Evolutionary conservation across 1,284 basidiomycete species (phyloP).

Genomic region (Puccinia coronata): DNA sequence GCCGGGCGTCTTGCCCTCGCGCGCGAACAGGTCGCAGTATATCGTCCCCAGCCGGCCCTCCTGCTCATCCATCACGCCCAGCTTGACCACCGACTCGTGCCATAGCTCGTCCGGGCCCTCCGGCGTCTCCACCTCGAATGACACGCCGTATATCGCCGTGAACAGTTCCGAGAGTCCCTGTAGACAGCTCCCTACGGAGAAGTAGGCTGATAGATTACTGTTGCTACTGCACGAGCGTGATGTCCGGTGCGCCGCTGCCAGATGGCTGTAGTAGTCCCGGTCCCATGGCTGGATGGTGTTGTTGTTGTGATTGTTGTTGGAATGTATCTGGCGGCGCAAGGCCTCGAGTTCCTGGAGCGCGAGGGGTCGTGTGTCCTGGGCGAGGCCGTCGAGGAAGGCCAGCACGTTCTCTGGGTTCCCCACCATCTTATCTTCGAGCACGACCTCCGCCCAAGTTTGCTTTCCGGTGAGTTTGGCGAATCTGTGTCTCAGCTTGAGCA

Average conservation of each 20-base stretch:
- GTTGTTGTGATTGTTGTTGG: slow-evolving; percentile 60
- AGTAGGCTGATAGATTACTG: slow-evolving; percentile 67
- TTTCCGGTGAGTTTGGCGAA: slow-evolving; percentile 78
- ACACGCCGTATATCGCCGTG: slow-evolving; percentile 80
- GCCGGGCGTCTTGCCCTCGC: slow-evolving; percentile 56
- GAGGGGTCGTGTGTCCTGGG: slow-evolving; percentile 73
- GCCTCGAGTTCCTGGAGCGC: slow-evolving; percentile 72
- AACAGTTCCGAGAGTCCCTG: slow-evolving; percentile 83
- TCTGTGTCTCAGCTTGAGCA: slow-evolving; percentile 74
- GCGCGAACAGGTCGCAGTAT: slow-evolving; percentile 58
- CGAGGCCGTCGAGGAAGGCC: slow-evolving; percentile 60
- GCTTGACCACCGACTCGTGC: slow-evolving; percentile 22
- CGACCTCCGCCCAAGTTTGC: slow-evolving; percentile 78
- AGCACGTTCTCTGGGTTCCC: slow-evolving; percentile 66
- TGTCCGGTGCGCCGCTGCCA: slow-evolving; percentile 49
- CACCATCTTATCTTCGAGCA: slow-evolving; percentile 89
- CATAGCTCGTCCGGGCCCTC: slow-evolving; percentile 59
- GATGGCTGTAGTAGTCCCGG: slow-evolving; percentile 72
- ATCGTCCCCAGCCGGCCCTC: slow-evolving; percentile 56
- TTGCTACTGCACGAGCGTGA: no score
- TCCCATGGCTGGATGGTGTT: slow-evolving; percentile 79
- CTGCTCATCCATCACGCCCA: slow-evolving; percentile 29
- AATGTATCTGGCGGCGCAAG: slow-evolving; percentile 72
- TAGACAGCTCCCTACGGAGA: slow-evolving; percentile 80
- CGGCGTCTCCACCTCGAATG: slow-evolving; percentile 67